Conservation (phyloP, 768 basidiomycete genomes). For the Phaffia tasmanica region DNA sequence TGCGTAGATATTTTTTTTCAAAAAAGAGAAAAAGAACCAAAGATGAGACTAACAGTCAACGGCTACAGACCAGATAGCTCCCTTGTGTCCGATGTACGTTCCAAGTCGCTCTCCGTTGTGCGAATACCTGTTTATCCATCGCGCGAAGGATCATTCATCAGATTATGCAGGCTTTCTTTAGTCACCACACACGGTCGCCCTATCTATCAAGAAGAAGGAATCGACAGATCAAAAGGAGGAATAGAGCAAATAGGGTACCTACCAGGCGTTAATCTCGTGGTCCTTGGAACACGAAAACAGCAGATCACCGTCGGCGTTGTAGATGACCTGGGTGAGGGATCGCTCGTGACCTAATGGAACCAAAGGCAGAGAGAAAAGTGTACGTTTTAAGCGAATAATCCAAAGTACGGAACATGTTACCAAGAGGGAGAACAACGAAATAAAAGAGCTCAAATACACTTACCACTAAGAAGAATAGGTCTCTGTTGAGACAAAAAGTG, state of each 20-base stretch:
- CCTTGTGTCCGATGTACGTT: constrained; percentile 93
- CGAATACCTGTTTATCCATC: constrained; percentile 38
- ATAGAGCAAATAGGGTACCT: constrained; percentile 30
- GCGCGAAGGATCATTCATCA: too few species aligned
- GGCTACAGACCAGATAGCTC: constrained; percentile 91
- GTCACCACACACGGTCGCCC: background rate
- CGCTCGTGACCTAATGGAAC: constrained; percentile 75
- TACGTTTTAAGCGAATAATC: background rate
- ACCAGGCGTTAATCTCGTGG: constrained; percentile 90
- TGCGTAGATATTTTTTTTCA: background rate
- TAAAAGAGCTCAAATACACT: background rate
- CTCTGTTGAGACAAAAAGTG: background rate
- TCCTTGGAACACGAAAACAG: constrained; percentile 96
- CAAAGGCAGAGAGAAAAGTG: background rate
- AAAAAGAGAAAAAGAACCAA: background rate
- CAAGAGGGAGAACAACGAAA: too few species aligned
- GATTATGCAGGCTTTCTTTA: background rate
- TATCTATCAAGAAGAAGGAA: background rate
- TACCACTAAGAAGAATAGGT: constrained; percentile 24
- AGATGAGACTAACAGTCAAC: constrained; percentile 63
- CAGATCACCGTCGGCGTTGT: constrained; percentile 90
- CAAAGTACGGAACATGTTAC: too few species aligned
- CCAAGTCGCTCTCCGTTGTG: constrained; percentile 96
- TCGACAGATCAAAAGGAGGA: background rate
- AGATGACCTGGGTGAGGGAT: constrained; percentile 93